Evolutionary conservation across 2,329 filamentous ascomycete genomes (phyloP), one percentile per base, ranked within the genome.

Genomic region (Mycocentrospora acerina): DNA sequence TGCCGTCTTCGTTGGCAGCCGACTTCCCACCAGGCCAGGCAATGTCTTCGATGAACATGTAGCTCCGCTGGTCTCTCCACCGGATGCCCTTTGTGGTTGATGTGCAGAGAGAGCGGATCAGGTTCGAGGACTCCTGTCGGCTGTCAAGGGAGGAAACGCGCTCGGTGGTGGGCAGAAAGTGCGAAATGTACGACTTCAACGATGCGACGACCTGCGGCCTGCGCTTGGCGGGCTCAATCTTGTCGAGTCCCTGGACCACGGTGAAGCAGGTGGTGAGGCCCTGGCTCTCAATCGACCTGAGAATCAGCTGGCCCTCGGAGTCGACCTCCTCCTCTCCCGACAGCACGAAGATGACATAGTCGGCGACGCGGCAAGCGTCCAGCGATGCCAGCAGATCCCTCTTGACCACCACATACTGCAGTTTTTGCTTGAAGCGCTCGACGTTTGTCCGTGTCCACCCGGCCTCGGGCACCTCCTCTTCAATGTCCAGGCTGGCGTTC

Each of bases 1-100:
- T 64, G 3, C 66, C 60, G 30, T 79, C 76, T 1, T 76, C 73
- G 4, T 71, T 74, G 18, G 55, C 44, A 3, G 57, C 56, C 8
- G 62, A 59, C 43, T 69, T 69, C 12, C 62, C 65, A 15, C 80
- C 75, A 9, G 81, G 77, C 77, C 90, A 95, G 53, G 80, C 71
- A 36, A 95, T 75, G 18, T 90, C 80, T 51, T 98, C 93, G 4
- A 91, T 81, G 40, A 95, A 72, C 85, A 98, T 88, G 88, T 93
- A 98, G 57, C 90, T 95, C 53, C 93, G 80, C 51, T 95, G 89
- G 35, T 98, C 93, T 55, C 93, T 82, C 93, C 93, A 98, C 48
- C 85, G 76, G n/a, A 98, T 81, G 1, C 93, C 93, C 71, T 95
- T 97, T 9, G 93, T 91, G 29, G 86, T 90, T 24, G 86, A 89